Evolutionary conservation across 2,329 filamentous ascomycete species (phyloP), one percentile per base, ranked within the genome.

Genomic region (Sporothrix humicola): DNA sequence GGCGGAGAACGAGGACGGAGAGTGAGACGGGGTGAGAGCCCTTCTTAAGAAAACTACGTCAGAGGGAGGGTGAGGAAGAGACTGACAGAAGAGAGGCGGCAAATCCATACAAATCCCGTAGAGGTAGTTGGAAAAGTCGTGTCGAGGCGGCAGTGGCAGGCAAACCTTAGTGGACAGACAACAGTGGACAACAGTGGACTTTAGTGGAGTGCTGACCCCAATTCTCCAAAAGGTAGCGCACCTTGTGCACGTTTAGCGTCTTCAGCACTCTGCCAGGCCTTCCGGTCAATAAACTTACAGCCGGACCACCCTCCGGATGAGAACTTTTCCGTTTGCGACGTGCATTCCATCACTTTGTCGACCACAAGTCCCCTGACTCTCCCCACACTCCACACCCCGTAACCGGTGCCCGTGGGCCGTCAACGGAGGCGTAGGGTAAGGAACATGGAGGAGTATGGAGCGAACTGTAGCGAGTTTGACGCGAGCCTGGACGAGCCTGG

Each of bases 371-470:
- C 5, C 17, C 20, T 23, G 3, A 8, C 63, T 9, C 31, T 12
- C 46, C 46, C 65, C 65, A 52, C 65, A 68, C 46, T 68, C 65
- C 65, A 68, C 65, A 52, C 46, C 31, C 31, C 31, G 31, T 37
- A 26, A 5, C 13, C 46, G 23, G 31, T 7, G 31, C 23, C 23
- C 23, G 23, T 26, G 23, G 23, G 23, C 31, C 31, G 31, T 37
- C 31, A 37, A 37, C 7, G 31, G 31, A 37, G 23, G 3, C 23
- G 23, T 37, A 37, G 31, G 7, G 31, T 26, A 26, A 26, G 23
- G 23, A 26, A 37, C 3, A 37, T 37, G 31, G 31, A 37, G 31
- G 31, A 37, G 31, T 37, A 37, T 37, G 31, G 31, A 37, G 31
- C 7, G 31, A 37, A 5, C 7, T 37, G 31, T 5, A 37, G 31